Percentiles rank a stretch among this genome's conserved stretches.
phyloP scores from a whole-genome alignment of 208 protist genomes.

The Leishmania major region DNA sequence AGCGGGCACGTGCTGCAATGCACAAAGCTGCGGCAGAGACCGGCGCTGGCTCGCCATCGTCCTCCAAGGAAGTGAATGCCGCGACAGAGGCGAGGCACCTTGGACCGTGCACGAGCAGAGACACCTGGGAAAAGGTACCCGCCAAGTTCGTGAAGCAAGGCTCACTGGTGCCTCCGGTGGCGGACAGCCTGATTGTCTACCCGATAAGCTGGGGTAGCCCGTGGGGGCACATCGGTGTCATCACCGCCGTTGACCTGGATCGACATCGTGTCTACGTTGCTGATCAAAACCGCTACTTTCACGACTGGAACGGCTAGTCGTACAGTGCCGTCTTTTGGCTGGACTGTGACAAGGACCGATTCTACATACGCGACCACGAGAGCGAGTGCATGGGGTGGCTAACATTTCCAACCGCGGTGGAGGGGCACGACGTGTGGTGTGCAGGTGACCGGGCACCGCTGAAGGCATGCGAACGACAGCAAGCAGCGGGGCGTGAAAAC shows the following conservation, averaged over 20 bases:
- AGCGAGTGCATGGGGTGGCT: constrained; percentile 66
- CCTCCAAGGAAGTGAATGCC: not conserved
- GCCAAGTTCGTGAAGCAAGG: constrained; percentile 61
- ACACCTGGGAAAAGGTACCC: constrained; percentile 45
- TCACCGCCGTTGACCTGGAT: constrained; percentile 54
- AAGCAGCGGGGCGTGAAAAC: not conserved
- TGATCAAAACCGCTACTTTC: constrained; percentile 86
- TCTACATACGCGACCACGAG: constrained; percentile 70
- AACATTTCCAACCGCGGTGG: constrained; percentile 27
- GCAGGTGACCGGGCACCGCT: not conserved
- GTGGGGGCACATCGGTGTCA: constrained; percentile 85
- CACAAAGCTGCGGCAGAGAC: not conserved
- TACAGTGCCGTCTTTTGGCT: constrained; percentile 68
- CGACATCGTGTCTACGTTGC: constrained; percentile 51
- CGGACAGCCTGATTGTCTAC: constrained; percentile 79
- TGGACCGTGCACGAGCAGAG: constrained; percentile 19
- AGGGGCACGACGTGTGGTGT: constrained; percentile 8
- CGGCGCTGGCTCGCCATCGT: not conserved
- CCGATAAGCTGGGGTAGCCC: constrained; percentile 60
- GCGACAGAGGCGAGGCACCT: constrained; percentile 1
- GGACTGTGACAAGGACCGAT: constrained; percentile 38
- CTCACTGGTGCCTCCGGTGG: constrained; percentile 41
- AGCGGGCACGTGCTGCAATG: not conserved
- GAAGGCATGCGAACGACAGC: not conserved
- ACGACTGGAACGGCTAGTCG: constrained; percentile 48